A percentile compares a stretch with the other conserved stretches of the same genome.
Evolutionary conservation across 2,329 filamentous ascomycete genomes (phyloP).

Genomic region (Aspergillus sp.): DNA sequence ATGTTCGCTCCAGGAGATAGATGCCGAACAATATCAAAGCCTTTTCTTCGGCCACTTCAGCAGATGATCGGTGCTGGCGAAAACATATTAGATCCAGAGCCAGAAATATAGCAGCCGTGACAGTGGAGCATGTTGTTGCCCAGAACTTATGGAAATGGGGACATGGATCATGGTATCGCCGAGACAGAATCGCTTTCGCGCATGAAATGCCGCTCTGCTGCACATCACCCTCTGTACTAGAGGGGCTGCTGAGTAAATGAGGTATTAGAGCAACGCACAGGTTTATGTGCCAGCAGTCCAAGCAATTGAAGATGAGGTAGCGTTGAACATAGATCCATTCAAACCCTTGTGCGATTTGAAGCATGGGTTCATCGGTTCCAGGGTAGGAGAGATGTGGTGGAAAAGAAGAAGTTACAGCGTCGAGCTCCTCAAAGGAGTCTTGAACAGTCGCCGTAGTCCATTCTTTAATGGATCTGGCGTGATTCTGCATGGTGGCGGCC

Average conservation of each 20-base stretch:
- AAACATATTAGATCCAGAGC: constrained; percentile 4
- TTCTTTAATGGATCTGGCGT: not conserved
- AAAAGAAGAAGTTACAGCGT: not conserved
- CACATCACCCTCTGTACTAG: not conserved
- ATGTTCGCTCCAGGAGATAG: not conserved
- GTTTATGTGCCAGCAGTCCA: constrained; percentile 4
- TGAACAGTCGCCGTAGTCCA: not conserved
- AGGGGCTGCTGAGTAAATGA: not conserved
- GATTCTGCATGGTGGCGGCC: constrained; percentile 6
- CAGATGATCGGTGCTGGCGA: not conserved
- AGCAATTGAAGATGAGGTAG: not conserved
- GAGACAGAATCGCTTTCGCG: not conserved
- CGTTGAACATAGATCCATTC: not conserved
- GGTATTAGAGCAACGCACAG: not conserved
- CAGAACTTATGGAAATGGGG: constrained; percentile 4
- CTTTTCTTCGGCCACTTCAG: not conserved
- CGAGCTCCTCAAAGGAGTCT: not conserved
- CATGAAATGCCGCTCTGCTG: not conserved
- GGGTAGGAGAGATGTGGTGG: not conserved
- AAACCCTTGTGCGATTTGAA: not conserved
- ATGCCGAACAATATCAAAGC: not conserved
- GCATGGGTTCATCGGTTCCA: not conserved
- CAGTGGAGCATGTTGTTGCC: not conserved
- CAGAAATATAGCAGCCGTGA: constrained; percentile 1
- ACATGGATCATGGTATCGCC: constrained; percentile 1